Conservation (phyloP, 257 asterid species). For the Primulina tabacum region DNA sequence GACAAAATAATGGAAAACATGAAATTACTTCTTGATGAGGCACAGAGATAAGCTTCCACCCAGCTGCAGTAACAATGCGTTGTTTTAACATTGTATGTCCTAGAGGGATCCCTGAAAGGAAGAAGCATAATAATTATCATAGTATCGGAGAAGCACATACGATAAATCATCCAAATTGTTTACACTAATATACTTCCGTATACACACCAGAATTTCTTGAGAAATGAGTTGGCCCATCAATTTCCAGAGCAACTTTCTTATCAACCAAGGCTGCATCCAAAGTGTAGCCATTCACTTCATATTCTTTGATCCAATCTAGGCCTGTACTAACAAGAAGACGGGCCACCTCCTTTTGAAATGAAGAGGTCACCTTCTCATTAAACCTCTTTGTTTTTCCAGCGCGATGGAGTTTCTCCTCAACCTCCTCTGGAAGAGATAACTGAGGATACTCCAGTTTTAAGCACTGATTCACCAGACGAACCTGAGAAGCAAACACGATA, state of each 20-base stretch:
- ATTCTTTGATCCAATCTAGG: slow-evolving; percentile 78
- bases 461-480: slow-evolving; percentile 68
- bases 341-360: slow-evolving; percentile 89
- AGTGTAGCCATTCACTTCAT: slow-evolving; percentile 71
- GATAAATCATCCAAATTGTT: background rate
- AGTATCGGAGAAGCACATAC: background rate
- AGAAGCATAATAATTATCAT: slow-evolving; percentile 17
- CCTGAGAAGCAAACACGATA: slow-evolving; percentile 83
- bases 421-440: slow-evolving; percentile 45
- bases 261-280: slow-evolving; percentile 82
- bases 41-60: slow-evolving; percentile 78
- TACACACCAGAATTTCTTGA: slow-evolving; percentile 80
- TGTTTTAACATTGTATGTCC: slow-evolving; percentile 91
- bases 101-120: slow-evolving; percentile 58
- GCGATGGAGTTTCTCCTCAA: slow-evolving; percentile 53
- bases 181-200: background rate
- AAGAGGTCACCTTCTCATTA: slow-evolving; percentile 76
- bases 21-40: slow-evolving; percentile 72
- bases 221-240: slow-evolving; percentile 96
- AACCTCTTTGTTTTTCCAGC: slow-evolving; percentile 80
- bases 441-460: slow-evolving; percentile 65
- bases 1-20: too few relatives aligned
- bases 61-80: slow-evolving; percentile 75
- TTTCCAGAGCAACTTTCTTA: slow-evolving; percentile 75
- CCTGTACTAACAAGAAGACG: slow-evolving; percentile 95